A percentile compares a stretch with the other conserved stretches of the same genome.
phyloP scores from a whole-genome alignment of 768 basidiomycete genomes.

The Hypholoma fasciculare region DNA sequence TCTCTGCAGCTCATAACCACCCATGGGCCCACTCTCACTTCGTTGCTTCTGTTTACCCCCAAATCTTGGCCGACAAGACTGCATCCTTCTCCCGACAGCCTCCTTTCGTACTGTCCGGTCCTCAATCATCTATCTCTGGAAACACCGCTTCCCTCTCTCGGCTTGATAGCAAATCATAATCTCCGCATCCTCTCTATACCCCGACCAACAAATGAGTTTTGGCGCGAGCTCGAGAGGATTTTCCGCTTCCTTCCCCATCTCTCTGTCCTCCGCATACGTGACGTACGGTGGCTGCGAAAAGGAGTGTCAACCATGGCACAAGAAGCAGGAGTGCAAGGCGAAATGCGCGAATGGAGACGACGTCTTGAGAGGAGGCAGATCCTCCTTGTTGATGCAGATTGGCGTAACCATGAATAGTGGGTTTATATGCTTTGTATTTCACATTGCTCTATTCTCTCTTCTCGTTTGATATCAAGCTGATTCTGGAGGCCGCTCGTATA shows the following conservation, averaged over 20 bases:
- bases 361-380: conserved; percentile 59
- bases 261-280: conserved; percentile 56
- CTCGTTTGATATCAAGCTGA: no score
- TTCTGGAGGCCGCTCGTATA: no score
- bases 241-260: conserved; percentile 60
- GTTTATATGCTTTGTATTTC: not conserved
- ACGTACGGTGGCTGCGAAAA: conserved; percentile 71
- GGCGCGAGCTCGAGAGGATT: conserved; percentile 52
- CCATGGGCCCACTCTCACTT: conserved; percentile 59
- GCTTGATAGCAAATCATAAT: conserved; percentile 33
- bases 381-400: conserved; percentile 69
- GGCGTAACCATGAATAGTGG: conserved; percentile 49
- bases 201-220: conserved; percentile 63
- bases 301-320: conserved; percentile 67
- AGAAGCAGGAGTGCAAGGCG: conserved; percentile 77
- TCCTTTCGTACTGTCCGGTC: conserved; percentile 51
- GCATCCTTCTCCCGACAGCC: conserved; percentile 49
- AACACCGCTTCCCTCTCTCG: conserved; percentile 58
- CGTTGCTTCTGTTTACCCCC: conserved; percentile 67
- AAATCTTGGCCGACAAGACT: conserved; percentile 67
- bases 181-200: conserved; percentile 75
- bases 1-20: conserved; percentile 55
- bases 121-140: conserved; percentile 76
- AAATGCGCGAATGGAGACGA: conserved; percentile 74
- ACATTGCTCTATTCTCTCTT: no score